Conservation (phyloP, 1,284 basidiomycete genomes). For the Xerocomus subilludens region DNA sequence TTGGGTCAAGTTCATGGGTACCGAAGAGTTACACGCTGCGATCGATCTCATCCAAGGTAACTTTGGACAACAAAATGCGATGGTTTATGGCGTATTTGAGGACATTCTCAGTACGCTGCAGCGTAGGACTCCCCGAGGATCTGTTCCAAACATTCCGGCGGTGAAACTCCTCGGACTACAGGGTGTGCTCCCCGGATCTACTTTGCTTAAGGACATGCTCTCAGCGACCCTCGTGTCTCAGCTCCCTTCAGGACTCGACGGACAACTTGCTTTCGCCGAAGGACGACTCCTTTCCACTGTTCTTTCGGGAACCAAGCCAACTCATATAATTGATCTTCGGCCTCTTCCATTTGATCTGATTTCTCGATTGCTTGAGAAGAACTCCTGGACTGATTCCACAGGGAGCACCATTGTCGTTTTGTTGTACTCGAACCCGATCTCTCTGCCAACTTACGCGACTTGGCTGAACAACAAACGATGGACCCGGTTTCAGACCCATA, state of each 20-base stretch:
- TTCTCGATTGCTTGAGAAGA: constrained; percentile 53
- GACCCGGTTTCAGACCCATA: constrained; percentile 17
- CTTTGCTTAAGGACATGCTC: constrained; percentile 62
- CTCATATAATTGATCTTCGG: constrained; percentile 38
- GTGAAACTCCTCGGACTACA: constrained; percentile 55
- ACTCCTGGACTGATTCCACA: constrained; percentile 58
- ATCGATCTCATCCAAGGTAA: constrained; percentile 49
- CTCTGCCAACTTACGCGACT: constrained; percentile 33
- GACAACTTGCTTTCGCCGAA: constrained; percentile 40
- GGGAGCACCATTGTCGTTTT: constrained; percentile 57
- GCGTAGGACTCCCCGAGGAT: constrained; percentile 29
- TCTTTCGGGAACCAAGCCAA: constrained; percentile 46
- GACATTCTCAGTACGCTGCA: constrained; percentile 46
- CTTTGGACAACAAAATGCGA: constrained; percentile 46
- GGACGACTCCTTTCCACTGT: constrained; percentile 36
- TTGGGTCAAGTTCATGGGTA: constrained; percentile 64
- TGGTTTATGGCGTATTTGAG: constrained; percentile 45
- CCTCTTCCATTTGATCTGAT: constrained; percentile 45
- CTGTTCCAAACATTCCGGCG: constrained; percentile 45
- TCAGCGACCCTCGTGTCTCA: constrained; percentile 56
- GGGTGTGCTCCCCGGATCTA: constrained; percentile 53
- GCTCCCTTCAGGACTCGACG: constrained; percentile 60
- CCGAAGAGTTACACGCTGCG: constrained; percentile 54
- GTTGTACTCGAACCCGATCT: constrained; percentile 55
- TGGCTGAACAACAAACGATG: constrained; percentile 53